A percentile compares a stretch with the other conserved stretches of the same genome.
Conservation (phyloP, 2,329 filamentous ascomycete species). For the Lachnellula willkommii region DNA sequence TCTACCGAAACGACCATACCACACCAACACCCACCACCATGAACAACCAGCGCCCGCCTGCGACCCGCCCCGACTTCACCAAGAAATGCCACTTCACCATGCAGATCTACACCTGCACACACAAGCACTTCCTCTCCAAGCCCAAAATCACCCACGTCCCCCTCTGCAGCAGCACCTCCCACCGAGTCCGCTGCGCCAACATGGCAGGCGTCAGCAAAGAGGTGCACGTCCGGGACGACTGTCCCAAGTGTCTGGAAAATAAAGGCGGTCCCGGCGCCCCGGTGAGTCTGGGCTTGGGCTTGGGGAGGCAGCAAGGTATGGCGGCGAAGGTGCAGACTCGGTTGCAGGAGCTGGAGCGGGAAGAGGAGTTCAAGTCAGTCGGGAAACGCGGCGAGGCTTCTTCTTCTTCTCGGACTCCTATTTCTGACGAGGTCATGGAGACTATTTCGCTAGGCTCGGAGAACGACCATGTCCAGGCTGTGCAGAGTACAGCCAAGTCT, state of each 20-base stretch:
- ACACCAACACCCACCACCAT: neutral
- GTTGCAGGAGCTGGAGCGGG: neutral
- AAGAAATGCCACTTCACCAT: neutral
- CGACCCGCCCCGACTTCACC: neutral
- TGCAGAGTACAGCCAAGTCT: neutral
- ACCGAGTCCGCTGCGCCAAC: neutral
- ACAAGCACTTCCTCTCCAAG: neutral
- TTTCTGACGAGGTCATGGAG: neutral
- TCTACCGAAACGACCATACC: too few species aligned
- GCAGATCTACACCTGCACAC: neutral
- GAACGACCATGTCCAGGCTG: neutral
- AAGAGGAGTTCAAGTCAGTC: neutral
- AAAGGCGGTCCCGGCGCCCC: neutral
- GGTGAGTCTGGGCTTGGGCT: neutral
- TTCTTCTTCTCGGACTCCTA: neutral
- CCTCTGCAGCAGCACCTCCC: neutral
- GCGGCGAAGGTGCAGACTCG: neutral
- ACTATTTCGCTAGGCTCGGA: neutral
- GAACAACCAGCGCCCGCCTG: neutral
- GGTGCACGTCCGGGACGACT: neutral
- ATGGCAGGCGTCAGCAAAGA: neutral
- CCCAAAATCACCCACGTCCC: neutral
- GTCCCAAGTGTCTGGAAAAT: neutral
- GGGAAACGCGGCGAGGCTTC: neutral
- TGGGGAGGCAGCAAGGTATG: neutral